Evolutionary conservation across 352 stramenopile genomes (phyloP), one percentile per base, ranked within the genome.

Genomic region (Phytopythium oedochilum): DNA sequence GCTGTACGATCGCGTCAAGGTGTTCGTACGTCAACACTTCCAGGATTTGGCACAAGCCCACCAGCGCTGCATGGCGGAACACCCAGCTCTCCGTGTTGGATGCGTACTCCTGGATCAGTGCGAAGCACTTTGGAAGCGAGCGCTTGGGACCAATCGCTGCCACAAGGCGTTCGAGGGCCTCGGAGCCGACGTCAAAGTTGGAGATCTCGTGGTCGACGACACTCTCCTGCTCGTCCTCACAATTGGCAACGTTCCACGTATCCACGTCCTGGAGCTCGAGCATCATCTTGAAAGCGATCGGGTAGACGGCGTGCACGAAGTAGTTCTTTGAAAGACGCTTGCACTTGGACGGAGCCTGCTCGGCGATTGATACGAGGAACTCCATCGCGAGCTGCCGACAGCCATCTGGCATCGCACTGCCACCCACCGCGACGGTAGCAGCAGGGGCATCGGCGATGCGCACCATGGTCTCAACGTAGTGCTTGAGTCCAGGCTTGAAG

Each of bases 111-210:
- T 91, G 74, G 60, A 94, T 90, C 35, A 92, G 66, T 22, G 63
- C 59, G 62, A 94, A 92, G 49, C 80, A 92, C 32, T 70, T 88
- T 3, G 84, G 74, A 3, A 94, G 67, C 47, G 82, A 89, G 43
- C 84, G 84, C 29, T 84, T 84, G 10, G 81, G 67, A 4, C 81
- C 81, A 17, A 94, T 66, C 1, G 81, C 80, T 0, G 61, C 68
- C 0, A 89, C 82, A 22, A 94, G 61, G 10, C 84, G 67, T 57
- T 94, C 79, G 25, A 94, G 63, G 1, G 84, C 84, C 22, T 94
- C 84, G 6, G 82, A 88, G 15, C 84, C 84, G 8, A 94, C 84
- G 65, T 94, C 82, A 71, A 94, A 90, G 60, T 94, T 92, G 40
- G 80, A 92, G 53, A 92, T 92, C 46, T 92, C 82, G 35, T 89